A percentile compares a stretch with the other conserved stretches of the same genome.
phyloP scores from a whole-genome alignment of 106 monocot genomes.

The Allium fistulosum region DNA sequence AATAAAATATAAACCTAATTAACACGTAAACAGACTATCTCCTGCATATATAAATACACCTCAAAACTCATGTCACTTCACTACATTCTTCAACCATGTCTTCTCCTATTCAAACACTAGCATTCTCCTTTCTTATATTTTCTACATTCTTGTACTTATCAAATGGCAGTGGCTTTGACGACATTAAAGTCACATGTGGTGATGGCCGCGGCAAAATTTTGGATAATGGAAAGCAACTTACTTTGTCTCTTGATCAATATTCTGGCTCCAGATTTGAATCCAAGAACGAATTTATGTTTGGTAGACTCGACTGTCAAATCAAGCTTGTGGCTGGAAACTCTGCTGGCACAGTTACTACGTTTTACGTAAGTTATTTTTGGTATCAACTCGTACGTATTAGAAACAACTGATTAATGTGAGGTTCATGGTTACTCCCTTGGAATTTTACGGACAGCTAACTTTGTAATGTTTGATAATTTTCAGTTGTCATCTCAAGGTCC shows the following conservation, averaged over 20 bases:
- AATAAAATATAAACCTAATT: too few relatives aligned
- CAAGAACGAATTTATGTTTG: conserved; percentile 12
- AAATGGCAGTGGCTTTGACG: background rate
- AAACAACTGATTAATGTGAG: background rate
- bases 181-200: conserved; percentile 8
- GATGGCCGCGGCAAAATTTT: conserved; percentile 6
- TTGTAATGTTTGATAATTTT: background rate
- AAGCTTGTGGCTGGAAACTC: conserved; percentile 22
- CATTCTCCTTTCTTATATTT: conserved; percentile 2
- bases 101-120: background rate
- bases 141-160: background rate
- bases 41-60: too few relatives aligned
- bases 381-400: background rate
- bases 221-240: conserved; percentile 5
- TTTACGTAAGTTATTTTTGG: conserved; percentile 8
- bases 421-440: background rate
- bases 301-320: conserved; percentile 15
- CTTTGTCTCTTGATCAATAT: conserved; percentile 6
- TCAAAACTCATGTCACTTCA: too few relatives aligned
- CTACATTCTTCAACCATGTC: background rate
- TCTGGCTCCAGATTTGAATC: conserved; percentile 12
- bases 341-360: conserved; percentile 21
- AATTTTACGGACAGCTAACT: background rate
- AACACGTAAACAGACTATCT: too few relatives aligned
- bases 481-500: conserved; percentile 17